Percentiles rank a stretch among this genome's conserved stretches.
Conservation (phyloP, 2,329 filamentous ascomycete species). For the Aspergillus phoenicis region DNA sequence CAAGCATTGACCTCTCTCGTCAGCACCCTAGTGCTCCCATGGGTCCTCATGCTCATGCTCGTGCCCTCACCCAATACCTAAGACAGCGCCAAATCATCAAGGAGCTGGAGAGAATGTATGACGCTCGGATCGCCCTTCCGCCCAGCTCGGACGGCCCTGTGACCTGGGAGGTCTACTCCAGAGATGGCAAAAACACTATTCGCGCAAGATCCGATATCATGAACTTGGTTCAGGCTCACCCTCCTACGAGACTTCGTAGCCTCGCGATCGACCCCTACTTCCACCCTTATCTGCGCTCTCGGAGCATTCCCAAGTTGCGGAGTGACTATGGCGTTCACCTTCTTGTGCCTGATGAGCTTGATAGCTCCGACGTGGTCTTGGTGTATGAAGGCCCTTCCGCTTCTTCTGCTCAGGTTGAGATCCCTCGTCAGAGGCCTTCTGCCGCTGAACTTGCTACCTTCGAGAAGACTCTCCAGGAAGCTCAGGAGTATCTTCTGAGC, state of each 20-base stretch:
- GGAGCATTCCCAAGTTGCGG: constrained; percentile 42
- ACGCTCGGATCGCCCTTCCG: constrained; percentile 85
- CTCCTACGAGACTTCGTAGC: constrained; percentile 48
- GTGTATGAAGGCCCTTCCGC: constrained; percentile 52
- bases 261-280: constrained; percentile 54
- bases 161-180: constrained; percentile 85
- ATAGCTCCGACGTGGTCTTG: constrained; percentile 50
- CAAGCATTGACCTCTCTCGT: constrained; percentile 77
- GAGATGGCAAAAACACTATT: constrained; percentile 75
- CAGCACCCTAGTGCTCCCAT: constrained; percentile 74
- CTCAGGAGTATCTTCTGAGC: constrained; percentile 58
- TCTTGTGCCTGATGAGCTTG: constrained; percentile 50
- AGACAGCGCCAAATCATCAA: constrained; percentile 79
- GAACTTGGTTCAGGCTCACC: constrained; percentile 53
- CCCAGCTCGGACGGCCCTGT: constrained; percentile 66
- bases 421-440: constrained; percentile 60
- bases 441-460: constrained; percentile 58
- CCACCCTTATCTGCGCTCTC: constrained; percentile 49
- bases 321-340: constrained; percentile 51
- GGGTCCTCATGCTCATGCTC: constrained; percentile 76
- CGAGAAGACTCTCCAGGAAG: constrained; percentile 60
- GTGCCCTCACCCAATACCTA: constrained; percentile 84
- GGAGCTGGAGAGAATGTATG: constrained; percentile 76
- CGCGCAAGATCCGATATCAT: constrained; percentile 53
- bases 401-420: constrained; percentile 52